Evolutionary conservation across 768 basidiomycete genomes (phyloP).

Genomic region (Jaapia argillacea): DNA sequence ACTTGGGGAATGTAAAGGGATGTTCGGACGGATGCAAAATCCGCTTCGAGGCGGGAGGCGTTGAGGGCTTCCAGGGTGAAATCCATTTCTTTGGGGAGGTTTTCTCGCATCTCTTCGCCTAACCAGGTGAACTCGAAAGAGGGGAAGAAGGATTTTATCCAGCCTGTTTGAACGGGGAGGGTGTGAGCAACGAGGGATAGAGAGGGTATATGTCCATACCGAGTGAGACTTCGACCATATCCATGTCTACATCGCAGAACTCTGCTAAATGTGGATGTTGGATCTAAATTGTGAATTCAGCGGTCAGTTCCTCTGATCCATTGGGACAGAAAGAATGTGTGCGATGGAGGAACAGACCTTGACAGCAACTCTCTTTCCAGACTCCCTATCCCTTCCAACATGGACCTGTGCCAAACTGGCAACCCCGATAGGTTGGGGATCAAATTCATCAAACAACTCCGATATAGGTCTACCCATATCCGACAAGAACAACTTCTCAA

Average conservation of each 20-base stretch:
- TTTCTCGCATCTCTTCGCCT: constrained; percentile 88
- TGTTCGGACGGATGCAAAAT: constrained; percentile 62
- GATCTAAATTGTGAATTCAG: constrained; percentile 28
- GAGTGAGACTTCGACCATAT: constrained; percentile 68
- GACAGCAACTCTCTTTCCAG: constrained; percentile 75
- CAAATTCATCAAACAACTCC: constrained; percentile 79
- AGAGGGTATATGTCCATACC: constrained; percentile 26
- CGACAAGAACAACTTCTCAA: constrained; percentile 64
- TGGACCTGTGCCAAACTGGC: constrained; percentile 97
- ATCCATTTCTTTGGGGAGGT: constrained; percentile 90
- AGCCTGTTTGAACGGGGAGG: constrained; percentile 41
- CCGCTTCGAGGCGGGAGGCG: constrained; percentile 54
- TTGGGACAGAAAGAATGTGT: neutral
- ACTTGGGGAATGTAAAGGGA: constrained; percentile 87
- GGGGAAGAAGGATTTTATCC: constrained; percentile 91
- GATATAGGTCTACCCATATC: constrained; percentile 70
- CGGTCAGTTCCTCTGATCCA: constrained; percentile 6
- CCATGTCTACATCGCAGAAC: constrained; percentile 86
- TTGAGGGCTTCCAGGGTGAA: constrained; percentile 87
- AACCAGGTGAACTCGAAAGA: constrained; percentile 93
- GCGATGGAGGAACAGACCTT: constrained; percentile 38
- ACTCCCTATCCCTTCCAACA: constrained; percentile 59
- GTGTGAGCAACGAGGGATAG: neutral
- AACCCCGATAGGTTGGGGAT: constrained; percentile 84
- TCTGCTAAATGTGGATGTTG: constrained; percentile 94